Conservation (phyloP, 192 early-diverging fungal genomes). For the Entomortierella chlamydospora region DNA sequence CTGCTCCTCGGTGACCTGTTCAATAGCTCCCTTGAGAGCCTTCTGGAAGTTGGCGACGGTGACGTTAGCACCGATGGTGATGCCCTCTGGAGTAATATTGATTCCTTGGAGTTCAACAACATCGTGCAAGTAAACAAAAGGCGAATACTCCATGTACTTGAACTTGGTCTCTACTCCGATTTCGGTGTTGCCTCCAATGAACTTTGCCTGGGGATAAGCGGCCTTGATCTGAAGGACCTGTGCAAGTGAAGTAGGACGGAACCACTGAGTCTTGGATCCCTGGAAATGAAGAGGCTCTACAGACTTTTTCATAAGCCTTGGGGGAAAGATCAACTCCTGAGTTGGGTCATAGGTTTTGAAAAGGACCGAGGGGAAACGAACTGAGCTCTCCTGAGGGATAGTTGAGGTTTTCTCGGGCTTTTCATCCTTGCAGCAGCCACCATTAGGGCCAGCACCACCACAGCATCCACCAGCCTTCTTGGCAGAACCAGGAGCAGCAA, state of each 20-base stretch:
- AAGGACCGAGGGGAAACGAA: conserved; percentile 50
- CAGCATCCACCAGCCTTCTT: conserved; percentile 51
- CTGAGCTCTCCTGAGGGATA: conserved; percentile 45
- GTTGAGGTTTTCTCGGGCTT: conserved; percentile 43
- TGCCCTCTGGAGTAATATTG: conserved; percentile 50
- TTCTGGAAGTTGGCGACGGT: conserved; percentile 72
- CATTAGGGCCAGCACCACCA: conserved; percentile 53
- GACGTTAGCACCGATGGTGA: conserved; percentile 75
- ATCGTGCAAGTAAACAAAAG: conserved; percentile 75
- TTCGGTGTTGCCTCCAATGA: conserved; percentile 87
- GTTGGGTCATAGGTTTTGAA: conserved; percentile 73
- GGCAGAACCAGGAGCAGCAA: conserved; percentile 24
- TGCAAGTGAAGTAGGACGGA: conserved; percentile 66
- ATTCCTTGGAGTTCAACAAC: conserved; percentile 73
- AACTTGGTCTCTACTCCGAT: conserved; percentile 84
- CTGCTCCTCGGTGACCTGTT: conserved; percentile 51
- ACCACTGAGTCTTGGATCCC: conserved; percentile 65
- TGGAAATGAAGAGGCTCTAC: conserved; percentile 63
- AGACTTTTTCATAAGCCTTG: conserved; percentile 68
- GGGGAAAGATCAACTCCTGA: conserved; percentile 77
- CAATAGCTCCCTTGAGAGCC: conserved; percentile 55
- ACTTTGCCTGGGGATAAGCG: conserved; percentile 73
- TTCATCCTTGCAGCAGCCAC: conserved; percentile 62
- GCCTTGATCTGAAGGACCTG: conserved; percentile 65
- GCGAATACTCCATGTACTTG: conserved; percentile 73